A percentile compares a stretch with the other conserved stretches of the same genome.
These are phyloP conservation scores for Bonia amplexicaulis DNA, from an alignment of 176 grass and related monocot species.

Conservation along the genomic window DNA sequence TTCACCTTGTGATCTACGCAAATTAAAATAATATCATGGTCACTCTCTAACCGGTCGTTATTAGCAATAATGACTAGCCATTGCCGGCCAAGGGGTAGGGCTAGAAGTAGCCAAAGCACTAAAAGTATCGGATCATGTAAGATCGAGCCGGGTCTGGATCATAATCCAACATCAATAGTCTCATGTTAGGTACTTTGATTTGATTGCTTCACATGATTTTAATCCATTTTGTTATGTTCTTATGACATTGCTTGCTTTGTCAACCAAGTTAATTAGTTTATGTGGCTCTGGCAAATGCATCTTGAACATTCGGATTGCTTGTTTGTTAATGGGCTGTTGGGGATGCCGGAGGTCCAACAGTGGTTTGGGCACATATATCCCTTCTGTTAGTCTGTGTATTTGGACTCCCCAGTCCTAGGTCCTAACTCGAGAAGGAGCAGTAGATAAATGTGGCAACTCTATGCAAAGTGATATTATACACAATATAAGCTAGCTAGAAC, in stretches of 20 bases:
- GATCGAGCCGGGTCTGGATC: background rate
- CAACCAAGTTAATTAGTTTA: background rate
- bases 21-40: constrained; percentile 14
- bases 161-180: background rate
- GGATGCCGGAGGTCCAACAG: constrained; percentile 4
- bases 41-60: constrained; percentile 28
- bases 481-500: constrained; percentile 10
- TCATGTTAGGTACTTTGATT: background rate
- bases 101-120: constrained; percentile 17
- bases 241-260: background rate
- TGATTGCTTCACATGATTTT: background rate
- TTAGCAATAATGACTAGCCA: constrained; percentile 21
- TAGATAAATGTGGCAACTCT: constrained; percentile 45
- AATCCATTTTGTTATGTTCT: constrained; percentile 9
- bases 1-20: background rate
- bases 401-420: background rate
- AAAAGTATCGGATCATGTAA: constrained; percentile 11
- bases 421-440: background rate
- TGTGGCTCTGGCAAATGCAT: background rate
- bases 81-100: constrained; percentile 37
- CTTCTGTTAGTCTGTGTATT: constrained; percentile 11
- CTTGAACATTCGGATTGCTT: background rate
- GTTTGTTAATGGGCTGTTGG: background rate
- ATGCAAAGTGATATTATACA: constrained; percentile 29
- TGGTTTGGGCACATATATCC: background rate